phyloP scores from a whole-genome alignment of 768 basidiomycete species.

The Suillus lakei region DNA sequence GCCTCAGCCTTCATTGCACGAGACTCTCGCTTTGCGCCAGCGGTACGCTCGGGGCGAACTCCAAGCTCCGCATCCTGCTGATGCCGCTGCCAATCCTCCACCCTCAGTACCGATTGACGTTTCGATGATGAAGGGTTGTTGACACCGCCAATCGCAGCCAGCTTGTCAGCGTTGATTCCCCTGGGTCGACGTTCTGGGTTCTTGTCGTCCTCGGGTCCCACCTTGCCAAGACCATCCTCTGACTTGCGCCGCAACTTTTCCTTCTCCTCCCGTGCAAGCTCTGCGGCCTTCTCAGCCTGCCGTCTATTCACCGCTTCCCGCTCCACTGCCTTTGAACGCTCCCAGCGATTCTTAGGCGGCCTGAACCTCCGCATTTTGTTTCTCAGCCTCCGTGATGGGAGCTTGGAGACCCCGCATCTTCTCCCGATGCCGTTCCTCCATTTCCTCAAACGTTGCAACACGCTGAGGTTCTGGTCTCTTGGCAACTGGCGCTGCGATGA shows the following conservation, averaged over 20 bases:
- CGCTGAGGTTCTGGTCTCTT: constrained; percentile 55
- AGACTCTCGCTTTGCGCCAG: constrained; percentile 28
- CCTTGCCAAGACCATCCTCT: constrained; percentile 45
- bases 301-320: constrained; percentile 73
- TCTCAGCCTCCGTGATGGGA: constrained; percentile 81
- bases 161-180: constrained; percentile 60
- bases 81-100: constrained; percentile 84
- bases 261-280: constrained; percentile 54
- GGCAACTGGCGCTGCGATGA: constrained; percentile 44
- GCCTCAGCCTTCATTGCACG: constrained; percentile 11
- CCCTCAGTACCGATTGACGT: constrained; percentile 76
- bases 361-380: constrained; percentile 74
- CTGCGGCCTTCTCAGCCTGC: constrained; percentile 70
- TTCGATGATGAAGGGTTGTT: constrained; percentile 50
- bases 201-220: constrained; percentile 38
- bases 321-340: constrained; percentile 73
- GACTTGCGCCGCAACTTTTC: constrained; percentile 41
- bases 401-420: constrained; percentile 83
- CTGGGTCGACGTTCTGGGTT: constrained; percentile 45
- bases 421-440: constrained; percentile 84
- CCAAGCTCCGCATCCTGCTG: constrained; percentile 55
- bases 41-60: constrained; percentile 28
- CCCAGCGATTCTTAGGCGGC: constrained; percentile 86
- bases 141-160: constrained; percentile 45
- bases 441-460: constrained; percentile 83